Conservation (phyloP, 345 rosid genomes). For the Turritis glabra region DNA sequence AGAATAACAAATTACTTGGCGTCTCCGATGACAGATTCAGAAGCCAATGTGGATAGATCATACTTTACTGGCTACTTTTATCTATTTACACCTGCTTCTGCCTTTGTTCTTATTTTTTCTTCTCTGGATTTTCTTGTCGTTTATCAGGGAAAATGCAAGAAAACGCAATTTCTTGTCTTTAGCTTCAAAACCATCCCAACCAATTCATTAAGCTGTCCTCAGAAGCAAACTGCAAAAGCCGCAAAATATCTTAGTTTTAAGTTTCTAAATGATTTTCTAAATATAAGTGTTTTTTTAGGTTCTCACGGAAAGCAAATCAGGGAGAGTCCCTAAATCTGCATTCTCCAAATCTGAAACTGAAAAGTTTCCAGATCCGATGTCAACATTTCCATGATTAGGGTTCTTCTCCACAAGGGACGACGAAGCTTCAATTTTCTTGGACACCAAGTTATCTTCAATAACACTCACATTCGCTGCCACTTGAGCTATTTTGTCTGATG, state of each 20-base stretch:
- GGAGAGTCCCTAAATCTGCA: slow-evolving; percentile 64
- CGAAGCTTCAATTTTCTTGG: slow-evolving; percentile 45
- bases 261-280: neutral
- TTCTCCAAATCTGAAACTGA: slow-evolving; percentile 58
- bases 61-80: neutral
- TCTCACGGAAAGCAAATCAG: slow-evolving; percentile 65
- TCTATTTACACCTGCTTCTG: slow-evolving; percentile 6
- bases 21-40: neutral
- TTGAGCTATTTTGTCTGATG: slow-evolving; percentile 54
- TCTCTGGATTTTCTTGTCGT: neutral
- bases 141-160: neutral
- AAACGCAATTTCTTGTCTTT: neutral
- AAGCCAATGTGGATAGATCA: neutral
- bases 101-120: neutral
- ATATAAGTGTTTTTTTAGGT: neutral
- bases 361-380: neutral
- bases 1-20: neutral
- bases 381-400: slow-evolving; percentile 12
- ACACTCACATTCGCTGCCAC: slow-evolving; percentile 38
- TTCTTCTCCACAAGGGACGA: slow-evolving; percentile 29
- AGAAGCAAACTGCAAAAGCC: slow-evolving; percentile 66
- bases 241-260: neutral
- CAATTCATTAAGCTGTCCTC: slow-evolving; percentile 61
- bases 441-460: slow-evolving; percentile 43
- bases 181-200: slow-evolving; percentile 42